Conservation (phyloP, 2,329 filamentous ascomycete species). For the Botrytis byssoidea region DNA sequence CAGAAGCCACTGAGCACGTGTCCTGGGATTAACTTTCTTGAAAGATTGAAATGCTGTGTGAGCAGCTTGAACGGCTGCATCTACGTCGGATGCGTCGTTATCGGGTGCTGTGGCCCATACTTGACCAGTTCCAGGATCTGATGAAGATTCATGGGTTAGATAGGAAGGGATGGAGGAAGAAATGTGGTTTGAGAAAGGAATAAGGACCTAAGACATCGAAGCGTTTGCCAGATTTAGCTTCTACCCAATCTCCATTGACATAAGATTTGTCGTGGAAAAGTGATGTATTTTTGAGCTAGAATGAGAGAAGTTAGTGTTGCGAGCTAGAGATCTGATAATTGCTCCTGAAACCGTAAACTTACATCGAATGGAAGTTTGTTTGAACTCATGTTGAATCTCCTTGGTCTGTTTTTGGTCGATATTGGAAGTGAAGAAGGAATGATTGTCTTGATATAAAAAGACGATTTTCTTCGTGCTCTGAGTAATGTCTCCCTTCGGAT, state of each 20-base stretch:
- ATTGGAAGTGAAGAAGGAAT: background rate
- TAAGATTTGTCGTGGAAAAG: constrained; percentile 55
- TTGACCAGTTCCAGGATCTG: constrained; percentile 48
- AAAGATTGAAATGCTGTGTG: constrained; percentile 61
- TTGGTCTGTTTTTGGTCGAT: background rate
- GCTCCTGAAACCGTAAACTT: background rate
- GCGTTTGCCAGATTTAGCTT: constrained; percentile 54
- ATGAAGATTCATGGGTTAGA: background rate
- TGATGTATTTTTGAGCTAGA: constrained; percentile 51
- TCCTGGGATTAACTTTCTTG: constrained; percentile 57
- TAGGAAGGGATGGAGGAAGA: background rate
- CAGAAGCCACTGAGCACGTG: constrained; percentile 59
- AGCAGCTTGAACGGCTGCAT: constrained; percentile 57
- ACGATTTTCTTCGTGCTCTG: background rate
- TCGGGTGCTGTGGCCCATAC: constrained; percentile 45
- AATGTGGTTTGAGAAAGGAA: background rate
- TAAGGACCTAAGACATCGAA: constrained; percentile 54
- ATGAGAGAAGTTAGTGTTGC: constrained; percentile 13
- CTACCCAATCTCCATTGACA: constrained; percentile 54
- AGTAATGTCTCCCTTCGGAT: background rate
- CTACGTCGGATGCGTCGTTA: constrained; percentile 56
- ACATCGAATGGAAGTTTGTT: constrained; percentile 32
- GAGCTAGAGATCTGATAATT: background rate
- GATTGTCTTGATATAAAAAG: background rate
- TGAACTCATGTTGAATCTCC: background rate